Conservation (phyloP, 106 monocot genomes). For the Xerophyta viscosa region DNA sequence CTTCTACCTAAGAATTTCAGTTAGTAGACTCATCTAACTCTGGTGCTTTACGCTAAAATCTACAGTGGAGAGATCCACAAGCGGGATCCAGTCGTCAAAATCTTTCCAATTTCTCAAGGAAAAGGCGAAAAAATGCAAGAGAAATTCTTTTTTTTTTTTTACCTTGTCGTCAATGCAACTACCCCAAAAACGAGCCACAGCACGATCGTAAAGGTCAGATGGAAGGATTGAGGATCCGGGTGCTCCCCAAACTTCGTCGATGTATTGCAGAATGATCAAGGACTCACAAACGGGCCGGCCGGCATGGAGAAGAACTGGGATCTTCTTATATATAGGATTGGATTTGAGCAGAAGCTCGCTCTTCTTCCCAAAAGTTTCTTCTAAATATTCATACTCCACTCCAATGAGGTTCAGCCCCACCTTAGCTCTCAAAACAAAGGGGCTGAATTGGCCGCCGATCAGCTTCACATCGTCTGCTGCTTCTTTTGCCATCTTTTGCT, state of each 20-base stretch:
- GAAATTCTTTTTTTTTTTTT: background rate
- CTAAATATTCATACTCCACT: conserved; percentile 10
- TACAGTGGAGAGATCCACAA: no score
- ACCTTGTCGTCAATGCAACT: conserved; percentile 9
- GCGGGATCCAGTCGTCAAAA: background rate
- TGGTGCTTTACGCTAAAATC: no score
- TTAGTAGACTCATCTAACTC: no score
- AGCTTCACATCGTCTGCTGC: conserved; percentile 5
- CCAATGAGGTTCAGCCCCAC: conserved; percentile 10
- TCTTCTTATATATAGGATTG: conserved; percentile 12
- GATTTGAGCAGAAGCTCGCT: conserved; percentile 4
- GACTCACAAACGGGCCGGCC: conserved; percentile 10
- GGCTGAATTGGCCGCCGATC: conserved; percentile 5
- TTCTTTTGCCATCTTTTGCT: background rate
- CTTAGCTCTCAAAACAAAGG: conserved; percentile 1
- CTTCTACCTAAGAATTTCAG: no score
- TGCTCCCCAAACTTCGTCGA: conserved; percentile 1
- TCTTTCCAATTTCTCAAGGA: background rate
- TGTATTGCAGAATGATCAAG: conserved; percentile 10
- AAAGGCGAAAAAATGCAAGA: background rate
- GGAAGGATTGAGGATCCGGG: background rate
- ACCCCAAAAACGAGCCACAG: conserved; percentile 8
- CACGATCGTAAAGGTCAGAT: conserved; percentile 4
- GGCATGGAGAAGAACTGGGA: conserved; percentile 7
- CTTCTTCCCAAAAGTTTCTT: background rate